phyloP scores from a whole-genome alignment of 768 basidiomycete species.

The Lyophyllum shimeji region DNA sequence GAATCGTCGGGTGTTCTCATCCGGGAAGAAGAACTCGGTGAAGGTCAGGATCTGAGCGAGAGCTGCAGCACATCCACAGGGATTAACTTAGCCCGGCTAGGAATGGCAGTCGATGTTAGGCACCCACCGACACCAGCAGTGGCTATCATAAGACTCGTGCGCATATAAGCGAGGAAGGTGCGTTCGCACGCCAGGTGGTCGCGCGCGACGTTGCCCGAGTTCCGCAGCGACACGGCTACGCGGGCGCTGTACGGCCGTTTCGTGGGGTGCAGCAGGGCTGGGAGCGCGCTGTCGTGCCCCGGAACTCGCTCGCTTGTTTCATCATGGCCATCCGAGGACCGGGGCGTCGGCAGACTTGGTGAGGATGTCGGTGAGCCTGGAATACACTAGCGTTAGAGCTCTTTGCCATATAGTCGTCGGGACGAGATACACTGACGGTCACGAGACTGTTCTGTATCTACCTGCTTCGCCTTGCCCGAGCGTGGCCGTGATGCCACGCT shows the following conservation, averaged over 20 bases:
- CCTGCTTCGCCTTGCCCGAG: not conserved
- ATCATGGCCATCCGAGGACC: not conserved
- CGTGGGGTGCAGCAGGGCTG: too few relatives aligned
- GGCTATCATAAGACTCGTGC: slow-evolving; percentile 48
- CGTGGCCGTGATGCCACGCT: too few relatives aligned
- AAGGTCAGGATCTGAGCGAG: slow-evolving; percentile 49
- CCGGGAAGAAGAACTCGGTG: slow-evolving; percentile 16
- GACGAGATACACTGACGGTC: too few relatives aligned
- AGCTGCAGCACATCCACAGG: slow-evolving; percentile 19
- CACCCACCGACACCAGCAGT: slow-evolving; percentile 40
- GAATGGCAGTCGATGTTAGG: not conserved
- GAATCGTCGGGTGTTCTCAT: not conserved
- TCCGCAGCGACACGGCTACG: slow-evolving; percentile 32
- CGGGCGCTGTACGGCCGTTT: too few relatives aligned
- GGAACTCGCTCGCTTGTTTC: too few relatives aligned
- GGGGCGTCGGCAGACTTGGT: too few relatives aligned
- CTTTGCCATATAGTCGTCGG: too few relatives aligned
- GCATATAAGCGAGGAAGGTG: slow-evolving; percentile 51
- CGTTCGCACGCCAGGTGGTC: slow-evolving; percentile 53
- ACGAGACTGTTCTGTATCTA: not conserved
- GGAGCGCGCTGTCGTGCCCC: too few relatives aligned
- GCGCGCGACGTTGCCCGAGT: slow-evolving; percentile 47
- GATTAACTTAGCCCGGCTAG: not conserved
- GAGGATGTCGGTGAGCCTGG: too few relatives aligned
- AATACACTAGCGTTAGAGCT: too few relatives aligned